phyloP scores from a whole-genome alignment of 345 rosid species.

The Kandelia obovata region DNA sequence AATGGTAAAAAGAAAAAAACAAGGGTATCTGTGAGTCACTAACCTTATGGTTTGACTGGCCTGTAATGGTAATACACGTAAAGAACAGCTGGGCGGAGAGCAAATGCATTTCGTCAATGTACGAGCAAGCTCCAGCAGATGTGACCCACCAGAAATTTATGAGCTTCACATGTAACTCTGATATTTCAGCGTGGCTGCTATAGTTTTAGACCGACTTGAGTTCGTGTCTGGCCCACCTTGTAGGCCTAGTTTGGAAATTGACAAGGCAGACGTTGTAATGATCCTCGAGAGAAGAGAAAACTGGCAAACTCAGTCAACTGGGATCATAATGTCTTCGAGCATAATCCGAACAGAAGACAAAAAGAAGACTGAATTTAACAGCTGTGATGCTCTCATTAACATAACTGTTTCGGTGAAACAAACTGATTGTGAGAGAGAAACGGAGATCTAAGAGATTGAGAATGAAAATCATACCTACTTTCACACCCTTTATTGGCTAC shows the following conservation, averaged over 20 bases:
- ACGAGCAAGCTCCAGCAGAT: conserved; percentile 12
- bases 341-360: background rate
- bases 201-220: conserved; percentile 22
- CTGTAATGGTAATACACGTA: too few species aligned
- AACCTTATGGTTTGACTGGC: too few species aligned
- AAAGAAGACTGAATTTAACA: conserved; percentile 10
- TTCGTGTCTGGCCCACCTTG: conserved; percentile 29
- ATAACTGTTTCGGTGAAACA: background rate
- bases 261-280: conserved; percentile 13
- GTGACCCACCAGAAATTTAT: conserved; percentile 32
- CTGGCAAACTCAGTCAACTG: background rate
- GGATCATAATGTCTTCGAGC: background rate
- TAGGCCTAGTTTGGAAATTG: conserved; percentile 11
- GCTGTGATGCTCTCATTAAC: conserved; percentile 13
- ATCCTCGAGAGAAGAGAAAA: conserved; percentile 9
- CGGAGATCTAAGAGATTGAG: background rate
- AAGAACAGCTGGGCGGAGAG: too few species aligned
- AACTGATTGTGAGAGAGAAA: background rate
- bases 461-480: conserved; percentile 1
- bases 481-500: background rate
- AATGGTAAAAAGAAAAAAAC: too few species aligned
- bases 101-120: background rate
- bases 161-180: conserved; percentile 35
- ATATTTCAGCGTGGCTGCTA: conserved; percentile 2
- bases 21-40: too few species aligned